phyloP scores from a whole-genome alignment of 805 yeast genomes.

The Ogataea zsoltii region DNA sequence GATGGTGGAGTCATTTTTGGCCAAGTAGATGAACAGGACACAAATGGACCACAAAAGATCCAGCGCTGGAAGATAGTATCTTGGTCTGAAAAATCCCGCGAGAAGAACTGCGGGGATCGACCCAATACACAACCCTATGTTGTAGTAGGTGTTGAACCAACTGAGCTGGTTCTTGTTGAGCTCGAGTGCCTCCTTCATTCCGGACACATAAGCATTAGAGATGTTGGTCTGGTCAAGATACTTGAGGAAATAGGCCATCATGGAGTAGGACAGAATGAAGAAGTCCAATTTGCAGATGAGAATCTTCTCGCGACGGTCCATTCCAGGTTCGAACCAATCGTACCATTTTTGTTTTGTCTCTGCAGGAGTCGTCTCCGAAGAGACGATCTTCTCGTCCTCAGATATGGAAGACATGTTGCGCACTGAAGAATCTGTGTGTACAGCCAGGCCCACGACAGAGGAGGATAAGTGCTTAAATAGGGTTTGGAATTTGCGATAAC shows the following conservation, averaged over 20 bases:
- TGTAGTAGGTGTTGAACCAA: slow-evolving; percentile 28
- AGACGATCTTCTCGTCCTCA: neutral
- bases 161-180: slow-evolving; percentile 26
- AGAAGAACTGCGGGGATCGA: slow-evolving; percentile 60
- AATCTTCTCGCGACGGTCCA: slow-evolving; percentile 11
- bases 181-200: slow-evolving; percentile 53
- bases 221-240: slow-evolving; percentile 60
- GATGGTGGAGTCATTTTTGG: slow-evolving; percentile 46
- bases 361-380: neutral
- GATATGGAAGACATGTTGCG: neutral
- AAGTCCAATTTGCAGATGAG: slow-evolving; percentile 22
- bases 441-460: too few relatives aligned
- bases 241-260: slow-evolving; percentile 33
- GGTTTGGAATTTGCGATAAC: neutral
- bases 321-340: slow-evolving; percentile 19
- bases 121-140: slow-evolving; percentile 56
- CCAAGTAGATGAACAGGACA: slow-evolving; percentile 27
- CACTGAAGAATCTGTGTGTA: too few relatives aligned
- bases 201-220: slow-evolving; percentile 63
- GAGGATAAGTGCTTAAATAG: too few relatives aligned
- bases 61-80: slow-evolving; percentile 47
- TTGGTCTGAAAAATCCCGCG: slow-evolving; percentile 41
- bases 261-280: slow-evolving; percentile 39
- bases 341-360: slow-evolving; percentile 9
- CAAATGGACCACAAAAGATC: slow-evolving; percentile 53